Percentiles rank a stretch among this genome's conserved stretches.
Evolutionary conservation across 768 basidiomycete genomes (phyloP).

Genomic region (Pleurotus ostreatus): DNA sequence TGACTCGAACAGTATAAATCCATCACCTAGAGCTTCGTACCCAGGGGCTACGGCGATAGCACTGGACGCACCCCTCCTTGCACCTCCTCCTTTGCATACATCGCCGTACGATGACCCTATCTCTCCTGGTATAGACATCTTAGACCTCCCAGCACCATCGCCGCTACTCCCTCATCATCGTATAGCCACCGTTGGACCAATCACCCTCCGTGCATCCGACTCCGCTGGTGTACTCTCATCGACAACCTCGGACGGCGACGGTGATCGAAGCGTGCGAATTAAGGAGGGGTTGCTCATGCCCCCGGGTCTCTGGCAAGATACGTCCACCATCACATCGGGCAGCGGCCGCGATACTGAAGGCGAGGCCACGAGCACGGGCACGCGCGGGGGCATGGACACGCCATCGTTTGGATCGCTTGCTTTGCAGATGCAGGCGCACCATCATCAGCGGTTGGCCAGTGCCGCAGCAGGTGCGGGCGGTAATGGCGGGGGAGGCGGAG

Average conservation of each 20-base stretch:
- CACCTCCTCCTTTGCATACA: too few relatives aligned
- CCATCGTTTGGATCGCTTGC: slow-evolving; percentile 8
- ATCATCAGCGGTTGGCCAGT: not conserved
- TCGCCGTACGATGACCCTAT: too few relatives aligned
- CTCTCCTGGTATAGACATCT: slow-evolving; percentile 32
- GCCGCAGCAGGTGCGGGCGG: too few relatives aligned
- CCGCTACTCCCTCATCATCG: slow-evolving; percentile 26
- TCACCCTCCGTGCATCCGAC: not conserved
- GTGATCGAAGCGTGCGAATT: not conserved
- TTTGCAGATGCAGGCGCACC: slow-evolving; percentile 10
- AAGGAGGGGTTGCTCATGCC: slow-evolving; percentile 1
- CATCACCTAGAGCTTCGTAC: not conserved
- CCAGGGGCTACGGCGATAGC: not conserved
- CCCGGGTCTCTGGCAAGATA: slow-evolving; percentile 4
- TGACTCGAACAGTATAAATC: not conserved
- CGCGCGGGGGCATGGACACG: slow-evolving; percentile 23
- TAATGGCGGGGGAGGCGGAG: slow-evolving; percentile 19
- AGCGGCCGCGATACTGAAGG: not conserved
- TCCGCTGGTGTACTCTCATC: not conserved
- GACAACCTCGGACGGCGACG: not conserved
- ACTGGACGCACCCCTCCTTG: slow-evolving; percentile 8
- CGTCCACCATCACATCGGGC: not conserved
- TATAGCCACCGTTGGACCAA: not conserved
- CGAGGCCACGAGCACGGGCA: slow-evolving; percentile 14
- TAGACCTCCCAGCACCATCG: slow-evolving; percentile 56